phyloP scores from a whole-genome alignment of 2,329 filamentous ascomycete genomes.

The Fusarium tanahbumbuense region DNA sequence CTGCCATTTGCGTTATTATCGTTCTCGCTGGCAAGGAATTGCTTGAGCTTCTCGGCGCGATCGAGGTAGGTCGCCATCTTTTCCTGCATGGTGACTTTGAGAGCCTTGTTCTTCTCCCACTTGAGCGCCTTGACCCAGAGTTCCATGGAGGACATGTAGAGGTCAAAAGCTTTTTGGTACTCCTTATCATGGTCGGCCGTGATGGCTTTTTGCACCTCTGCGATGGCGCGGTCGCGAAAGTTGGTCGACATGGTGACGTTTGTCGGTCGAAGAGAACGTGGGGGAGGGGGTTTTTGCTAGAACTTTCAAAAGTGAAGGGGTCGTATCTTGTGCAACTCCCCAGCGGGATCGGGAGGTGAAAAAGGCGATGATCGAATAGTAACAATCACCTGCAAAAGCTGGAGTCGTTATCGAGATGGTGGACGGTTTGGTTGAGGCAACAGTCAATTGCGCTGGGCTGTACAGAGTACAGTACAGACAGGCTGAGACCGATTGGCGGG shows the following conservation, averaged over 20 bases:
- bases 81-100: conserved; percentile 95
- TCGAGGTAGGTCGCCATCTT: conserved; percentile 99
- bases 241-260: conserved; percentile 85
- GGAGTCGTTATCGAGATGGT: conserved; percentile 20
- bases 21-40: conserved; percentile 81
- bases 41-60: conserved; percentile 96
- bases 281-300: conserved; percentile 25
- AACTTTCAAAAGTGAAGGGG: neutral
- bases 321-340: conserved; percentile 12
- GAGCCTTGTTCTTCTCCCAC: conserved; percentile 99
- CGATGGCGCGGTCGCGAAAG: conserved; percentile 96
- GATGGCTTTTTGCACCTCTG: conserved; percentile 97
- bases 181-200: conserved; percentile 94
- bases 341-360: conserved; percentile 7
- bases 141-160: conserved; percentile 95
- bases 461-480: conserved; percentile 15
- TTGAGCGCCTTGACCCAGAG: conserved; percentile 99
- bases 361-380: neutral
- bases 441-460: conserved; percentile 31
- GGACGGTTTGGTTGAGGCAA: conserved; percentile 37
- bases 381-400: conserved; percentile 3
- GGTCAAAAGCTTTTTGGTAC: conserved; percentile 96
- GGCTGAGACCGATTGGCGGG: conserved; percentile 52
- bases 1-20: conserved; percentile 77
- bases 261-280: conserved; percentile 28